Percentiles rank a stretch among this genome's conserved stretches.
Conservation (phyloP, 1,139 yeast genomes). For the Blastobotrys raffinosifermentans region DNA sequence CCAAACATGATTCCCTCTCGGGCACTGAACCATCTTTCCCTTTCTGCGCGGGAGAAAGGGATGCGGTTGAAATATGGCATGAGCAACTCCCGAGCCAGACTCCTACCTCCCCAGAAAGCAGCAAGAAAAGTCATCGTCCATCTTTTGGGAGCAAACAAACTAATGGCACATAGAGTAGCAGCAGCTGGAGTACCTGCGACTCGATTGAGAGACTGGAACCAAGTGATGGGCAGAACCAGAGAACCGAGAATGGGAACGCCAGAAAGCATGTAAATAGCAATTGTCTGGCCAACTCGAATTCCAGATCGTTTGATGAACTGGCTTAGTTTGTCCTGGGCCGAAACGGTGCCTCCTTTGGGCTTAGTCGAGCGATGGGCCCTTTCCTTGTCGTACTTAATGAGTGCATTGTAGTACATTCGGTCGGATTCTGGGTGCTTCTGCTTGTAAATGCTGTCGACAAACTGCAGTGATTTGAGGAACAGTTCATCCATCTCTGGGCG, state of each 20-base stretch:
- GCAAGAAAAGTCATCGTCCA: conserved; percentile 38
- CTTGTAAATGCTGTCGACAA: conserved; percentile 38
- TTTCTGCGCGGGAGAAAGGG: conserved; percentile 42
- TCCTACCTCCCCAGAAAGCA: conserved; percentile 43
- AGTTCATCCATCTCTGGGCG: conserved; percentile 35
- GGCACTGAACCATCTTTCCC: conserved; percentile 47
- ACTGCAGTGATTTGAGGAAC: conserved; percentile 39
- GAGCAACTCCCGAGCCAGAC: conserved; percentile 44
- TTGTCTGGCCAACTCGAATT: conserved; percentile 23
- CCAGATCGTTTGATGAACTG: conserved; percentile 23
- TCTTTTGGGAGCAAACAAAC: conserved; percentile 35
- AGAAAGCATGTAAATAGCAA: conserved; percentile 29
- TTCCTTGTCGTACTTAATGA: conserved; percentile 16
- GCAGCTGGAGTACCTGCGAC: conserved; percentile 47
- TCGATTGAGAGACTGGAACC: conserved; percentile 42
- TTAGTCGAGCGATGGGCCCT: background rate
- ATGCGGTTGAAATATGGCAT: conserved; percentile 48
- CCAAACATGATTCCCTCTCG: conserved; percentile 57
- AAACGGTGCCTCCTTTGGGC: conserved; percentile 1
- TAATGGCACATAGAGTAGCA: conserved; percentile 33
- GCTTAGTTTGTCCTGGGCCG: conserved; percentile 5
- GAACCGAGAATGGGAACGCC: conserved; percentile 39
- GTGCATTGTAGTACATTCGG: conserved; percentile 22
- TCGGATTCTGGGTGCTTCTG: conserved; percentile 35
- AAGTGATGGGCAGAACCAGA: conserved; percentile 38